Evolutionary conservation across 768 basidiomycete species (phyloP).

Genomic region (Rubroboletus pulcherrimus): DNA sequence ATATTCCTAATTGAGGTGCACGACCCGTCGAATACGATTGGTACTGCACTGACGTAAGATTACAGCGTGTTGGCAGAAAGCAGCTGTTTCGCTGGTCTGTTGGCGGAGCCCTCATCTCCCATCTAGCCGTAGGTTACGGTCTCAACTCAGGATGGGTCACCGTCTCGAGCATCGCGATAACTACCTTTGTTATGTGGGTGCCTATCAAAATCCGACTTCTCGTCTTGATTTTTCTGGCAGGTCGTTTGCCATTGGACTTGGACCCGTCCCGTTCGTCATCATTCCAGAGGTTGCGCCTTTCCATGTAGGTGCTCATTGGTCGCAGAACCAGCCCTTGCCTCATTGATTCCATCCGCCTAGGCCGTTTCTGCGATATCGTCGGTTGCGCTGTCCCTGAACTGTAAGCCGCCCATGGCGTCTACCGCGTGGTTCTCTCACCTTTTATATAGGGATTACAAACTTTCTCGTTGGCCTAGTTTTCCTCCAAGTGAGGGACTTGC

Average conservation of each 20-base stretch:
- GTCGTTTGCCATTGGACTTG: slow-evolving; percentile 86
- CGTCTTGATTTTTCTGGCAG: slow-evolving; percentile 33
- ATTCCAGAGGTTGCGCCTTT: slow-evolving; percentile 85
- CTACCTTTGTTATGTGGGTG: slow-evolving; percentile 76
- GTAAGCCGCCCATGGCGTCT: slow-evolving; percentile 36
- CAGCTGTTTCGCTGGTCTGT: slow-evolving; percentile 66
- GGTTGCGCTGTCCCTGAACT: slow-evolving; percentile 67
- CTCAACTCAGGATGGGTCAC: slow-evolving; percentile 57
- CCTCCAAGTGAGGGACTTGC: slow-evolving; percentile 73
- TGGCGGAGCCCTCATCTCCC: slow-evolving; percentile 60
- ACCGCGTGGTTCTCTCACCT: neutral
- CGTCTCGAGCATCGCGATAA: slow-evolving; percentile 68
- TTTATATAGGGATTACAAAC: slow-evolving; percentile 68
- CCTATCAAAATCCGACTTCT: neutral
- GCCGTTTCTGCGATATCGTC: slow-evolving; percentile 82
- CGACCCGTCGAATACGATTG: slow-evolving; percentile 2
- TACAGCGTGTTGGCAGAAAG: slow-evolving; percentile 69
- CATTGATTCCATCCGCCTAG: slow-evolving; percentile 30
- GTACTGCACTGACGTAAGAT: neutral
- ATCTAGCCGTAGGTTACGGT: slow-evolving; percentile 65
- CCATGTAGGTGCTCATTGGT: slow-evolving; percentile 47
- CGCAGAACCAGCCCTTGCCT: neutral
- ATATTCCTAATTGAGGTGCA: slow-evolving; percentile 80
- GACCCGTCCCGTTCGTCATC: slow-evolving; percentile 91
- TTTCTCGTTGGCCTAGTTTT: slow-evolving; percentile 84